phyloP scores from a whole-genome alignment of 352 stramenopile genomes.

The Phytophthora kernoviae region DNA sequence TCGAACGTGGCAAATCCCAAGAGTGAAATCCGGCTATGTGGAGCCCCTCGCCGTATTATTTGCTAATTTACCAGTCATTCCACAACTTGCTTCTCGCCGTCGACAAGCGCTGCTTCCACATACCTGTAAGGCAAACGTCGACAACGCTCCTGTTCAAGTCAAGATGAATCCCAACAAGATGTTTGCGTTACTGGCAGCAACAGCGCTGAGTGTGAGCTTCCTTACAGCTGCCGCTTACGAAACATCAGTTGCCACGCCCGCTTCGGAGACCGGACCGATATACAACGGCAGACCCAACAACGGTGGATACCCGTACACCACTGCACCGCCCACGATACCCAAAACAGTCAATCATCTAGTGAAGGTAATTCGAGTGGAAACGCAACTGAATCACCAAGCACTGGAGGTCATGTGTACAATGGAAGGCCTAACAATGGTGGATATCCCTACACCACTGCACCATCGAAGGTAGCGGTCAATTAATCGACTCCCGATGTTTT shows the following conservation, averaged over 20 bases:
- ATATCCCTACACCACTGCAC: conserved; percentile 11
- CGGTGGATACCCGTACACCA: conserved; percentile 21
- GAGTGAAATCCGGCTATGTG: conserved; percentile 5
- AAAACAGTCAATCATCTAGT: neutral
- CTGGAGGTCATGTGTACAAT: conserved; percentile 10
- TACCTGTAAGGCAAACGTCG: too few relatives aligned
- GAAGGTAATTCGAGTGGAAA: neutral
- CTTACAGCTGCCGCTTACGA: neutral
- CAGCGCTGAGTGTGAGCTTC: conserved; percentile 4
- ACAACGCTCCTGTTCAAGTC: too few relatives aligned
- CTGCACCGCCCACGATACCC: neutral
- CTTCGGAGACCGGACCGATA: neutral
- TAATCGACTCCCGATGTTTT: too few relatives aligned
- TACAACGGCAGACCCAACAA: conserved; percentile 22
- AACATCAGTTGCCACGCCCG: neutral
- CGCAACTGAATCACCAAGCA: conserved; percentile 2
- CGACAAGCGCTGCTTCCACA: neutral
- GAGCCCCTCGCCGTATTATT: neutral
- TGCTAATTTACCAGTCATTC: neutral
- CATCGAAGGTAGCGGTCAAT: neutral
- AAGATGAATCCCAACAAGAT: conserved; percentile 23
- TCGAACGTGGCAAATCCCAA: conserved; percentile 10
- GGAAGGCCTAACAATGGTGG: conserved; percentile 20
- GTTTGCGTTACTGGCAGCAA: conserved; percentile 4
- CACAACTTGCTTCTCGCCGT: neutral